Conservation (phyloP, 2,329 filamentous ascomycete genomes). For the Leptographium radiaticola region DNA sequence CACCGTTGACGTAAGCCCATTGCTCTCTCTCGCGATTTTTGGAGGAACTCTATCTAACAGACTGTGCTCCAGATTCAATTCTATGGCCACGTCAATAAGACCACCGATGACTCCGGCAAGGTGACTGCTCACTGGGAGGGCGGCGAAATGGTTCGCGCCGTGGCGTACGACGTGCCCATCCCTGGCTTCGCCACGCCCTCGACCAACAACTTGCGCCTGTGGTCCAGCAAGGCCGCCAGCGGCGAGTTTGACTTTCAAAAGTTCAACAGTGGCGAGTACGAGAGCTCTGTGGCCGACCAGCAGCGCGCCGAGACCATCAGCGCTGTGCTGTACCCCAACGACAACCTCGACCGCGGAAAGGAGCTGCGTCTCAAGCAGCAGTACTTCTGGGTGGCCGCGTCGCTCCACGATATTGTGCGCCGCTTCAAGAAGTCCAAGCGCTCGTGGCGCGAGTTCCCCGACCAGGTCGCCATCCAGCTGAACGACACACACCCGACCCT, state of each 20-base stretch:
- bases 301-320: slow-evolving; percentile 99
- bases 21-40: background rate
- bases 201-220: slow-evolving; percentile 92
- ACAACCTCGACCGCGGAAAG: slow-evolving; percentile 92
- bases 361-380: slow-evolving; percentile 97
- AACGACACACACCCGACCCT: slow-evolving; percentile 97
- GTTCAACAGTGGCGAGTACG: slow-evolving; percentile 97
- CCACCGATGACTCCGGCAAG: slow-evolving; percentile 65
- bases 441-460: slow-evolving; percentile 81
- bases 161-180: slow-evolving; percentile 86
- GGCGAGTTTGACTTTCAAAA: slow-evolving; percentile 99
- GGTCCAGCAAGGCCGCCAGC: slow-evolving; percentile 94
- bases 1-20: slow-evolving; percentile 58
- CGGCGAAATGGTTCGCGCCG: slow-evolving; percentile 81
- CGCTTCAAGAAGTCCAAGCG: slow-evolving; percentile 96
- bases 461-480: slow-evolving; percentile 91
- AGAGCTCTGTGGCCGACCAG: slow-evolving; percentile 94
- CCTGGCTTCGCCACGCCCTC: slow-evolving; percentile 82
- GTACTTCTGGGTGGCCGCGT: slow-evolving; percentile 99
- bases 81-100: slow-evolving; percentile 71
- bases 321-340: slow-evolving; percentile 92
- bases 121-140: slow-evolving; percentile 70
- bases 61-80: slow-evolving; percentile 59
- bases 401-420: slow-evolving; percentile 88
- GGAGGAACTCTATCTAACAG: background rate